These are phyloP conservation scores for Trifolium pratense DNA, from an alignment of 306 rosid species.

Conservation along the genomic window DNA sequence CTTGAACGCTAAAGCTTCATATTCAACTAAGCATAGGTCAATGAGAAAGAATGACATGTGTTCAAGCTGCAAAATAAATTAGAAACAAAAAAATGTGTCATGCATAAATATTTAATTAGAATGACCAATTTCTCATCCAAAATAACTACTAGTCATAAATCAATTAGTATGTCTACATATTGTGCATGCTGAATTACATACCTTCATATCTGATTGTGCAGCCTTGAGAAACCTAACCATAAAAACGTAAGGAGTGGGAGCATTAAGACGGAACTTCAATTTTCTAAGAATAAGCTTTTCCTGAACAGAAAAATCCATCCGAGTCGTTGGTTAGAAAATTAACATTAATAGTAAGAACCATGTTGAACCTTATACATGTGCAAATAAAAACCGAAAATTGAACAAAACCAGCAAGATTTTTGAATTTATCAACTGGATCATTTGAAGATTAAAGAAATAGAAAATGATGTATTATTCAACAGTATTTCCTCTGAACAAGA, in stretches of 20 bases:
- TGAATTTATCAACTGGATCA: constrained; percentile 5
- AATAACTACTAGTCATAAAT: constrained; percentile 24
- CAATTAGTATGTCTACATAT: not conserved
- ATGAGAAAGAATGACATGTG: constrained; percentile 77
- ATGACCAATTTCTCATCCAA: constrained; percentile 25
- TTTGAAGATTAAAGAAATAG: not conserved
- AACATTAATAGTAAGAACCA: constrained; percentile 22
- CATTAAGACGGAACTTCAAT: constrained; percentile 77
- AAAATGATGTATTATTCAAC: not conserved
- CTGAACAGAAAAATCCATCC: constrained; percentile 52
- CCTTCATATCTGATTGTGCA: constrained; percentile 75
- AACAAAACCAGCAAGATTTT: not conserved
- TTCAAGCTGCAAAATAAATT: constrained; percentile 62
- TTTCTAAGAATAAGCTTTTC: constrained; percentile 76
- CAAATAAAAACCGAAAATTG: constrained; percentile 13
- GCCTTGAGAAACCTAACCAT: constrained; percentile 95
- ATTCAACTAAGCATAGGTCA: constrained; percentile 76
- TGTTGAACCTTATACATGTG: constrained; percentile 18
- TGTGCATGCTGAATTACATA: constrained; percentile 35
- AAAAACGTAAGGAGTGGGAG: constrained; percentile 89
- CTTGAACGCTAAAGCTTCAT: constrained; percentile 77
- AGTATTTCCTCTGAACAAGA: not conserved
- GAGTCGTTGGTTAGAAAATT: constrained; percentile 19
- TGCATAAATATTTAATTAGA: constrained; percentile 23
- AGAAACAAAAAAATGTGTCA: constrained; percentile 37